Evolutionary conservation across 179 eudicot genomes (phyloP).

Genomic region (Spinacia oleracea): DNA sequence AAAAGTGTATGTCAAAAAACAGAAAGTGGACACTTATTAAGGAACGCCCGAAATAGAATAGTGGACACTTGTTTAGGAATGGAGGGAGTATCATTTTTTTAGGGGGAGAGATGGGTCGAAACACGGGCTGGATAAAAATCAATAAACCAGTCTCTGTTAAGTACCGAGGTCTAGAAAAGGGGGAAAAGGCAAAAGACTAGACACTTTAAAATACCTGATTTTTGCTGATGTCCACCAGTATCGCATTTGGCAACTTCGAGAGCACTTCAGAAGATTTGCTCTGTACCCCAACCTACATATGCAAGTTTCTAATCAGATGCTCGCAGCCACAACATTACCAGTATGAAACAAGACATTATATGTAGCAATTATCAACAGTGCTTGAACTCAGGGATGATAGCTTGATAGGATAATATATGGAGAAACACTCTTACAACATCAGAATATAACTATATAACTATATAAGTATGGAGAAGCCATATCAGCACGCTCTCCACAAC

Average conservation of each 20-base stretch:
- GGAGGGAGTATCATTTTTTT: neutral
- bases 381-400: neutral
- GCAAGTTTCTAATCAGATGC: slow-evolving; percentile 28
- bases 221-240: slow-evolving; percentile 79
- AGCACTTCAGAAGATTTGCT: slow-evolving; percentile 76
- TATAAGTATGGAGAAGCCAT: neutral
- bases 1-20: too few species aligned
- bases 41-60: too few species aligned
- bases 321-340: slow-evolving; percentile 14
- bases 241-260: slow-evolving; percentile 71
- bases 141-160: neutral
- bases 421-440: neutral
- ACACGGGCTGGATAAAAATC: neutral
- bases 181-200: slow-evolving; percentile 6
- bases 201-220: slow-evolving; percentile 61
- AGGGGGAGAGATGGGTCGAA: neutral
- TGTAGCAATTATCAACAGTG: neutral
- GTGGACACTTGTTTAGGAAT: too few species aligned
- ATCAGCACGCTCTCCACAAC: neutral
- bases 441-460: too few species aligned
- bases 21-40: too few species aligned
- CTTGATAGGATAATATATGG: too few species aligned
- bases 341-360: slow-evolving; percentile 1
- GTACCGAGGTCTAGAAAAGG: neutral
- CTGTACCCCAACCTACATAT: slow-evolving; percentile 84